Evolutionary conservation across 106 monocot species (phyloP).

Genomic region (Platanthera zijinensis): DNA sequence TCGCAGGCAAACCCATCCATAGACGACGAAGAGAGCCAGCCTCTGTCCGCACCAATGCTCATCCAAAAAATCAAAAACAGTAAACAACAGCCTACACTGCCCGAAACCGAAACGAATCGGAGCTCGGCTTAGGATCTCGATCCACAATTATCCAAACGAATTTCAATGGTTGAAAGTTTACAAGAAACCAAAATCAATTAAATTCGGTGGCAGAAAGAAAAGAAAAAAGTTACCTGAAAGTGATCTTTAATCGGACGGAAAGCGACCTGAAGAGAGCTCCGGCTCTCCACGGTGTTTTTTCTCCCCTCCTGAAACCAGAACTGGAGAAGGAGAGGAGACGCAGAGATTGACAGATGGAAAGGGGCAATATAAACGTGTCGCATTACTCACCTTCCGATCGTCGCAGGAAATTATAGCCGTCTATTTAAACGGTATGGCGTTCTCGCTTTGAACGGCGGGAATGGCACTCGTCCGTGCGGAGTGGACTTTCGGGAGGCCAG

Average conservation of each 20-base stretch:
- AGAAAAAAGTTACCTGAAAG: not conserved
- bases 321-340: not conserved
- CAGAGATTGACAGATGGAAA: not conserved
- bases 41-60: constrained; percentile 4
- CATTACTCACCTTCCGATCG: not conserved
- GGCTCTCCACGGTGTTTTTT: not conserved
- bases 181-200: not conserved
- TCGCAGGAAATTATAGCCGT: not conserved
- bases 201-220: not conserved
- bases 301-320: not conserved
- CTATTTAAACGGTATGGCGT: too few relatives aligned
- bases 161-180: not conserved
- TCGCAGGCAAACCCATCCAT: not conserved
- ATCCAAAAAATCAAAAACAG: not conserved
- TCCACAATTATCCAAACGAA: not conserved
- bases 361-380: not conserved
- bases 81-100: not conserved
- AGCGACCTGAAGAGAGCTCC: not conserved
- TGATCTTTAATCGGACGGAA: not conserved
- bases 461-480: not conserved
- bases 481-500: too few relatives aligned
- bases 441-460: not conserved
- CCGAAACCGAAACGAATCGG: not conserved
- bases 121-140: not conserved
- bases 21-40: not conserved